A percentile compares a stretch with the other conserved stretches of the same genome.
Evolutionary conservation across 371 early-diverging fungal species (phyloP).

Genomic region (Haplosporangium sp.): DNA sequence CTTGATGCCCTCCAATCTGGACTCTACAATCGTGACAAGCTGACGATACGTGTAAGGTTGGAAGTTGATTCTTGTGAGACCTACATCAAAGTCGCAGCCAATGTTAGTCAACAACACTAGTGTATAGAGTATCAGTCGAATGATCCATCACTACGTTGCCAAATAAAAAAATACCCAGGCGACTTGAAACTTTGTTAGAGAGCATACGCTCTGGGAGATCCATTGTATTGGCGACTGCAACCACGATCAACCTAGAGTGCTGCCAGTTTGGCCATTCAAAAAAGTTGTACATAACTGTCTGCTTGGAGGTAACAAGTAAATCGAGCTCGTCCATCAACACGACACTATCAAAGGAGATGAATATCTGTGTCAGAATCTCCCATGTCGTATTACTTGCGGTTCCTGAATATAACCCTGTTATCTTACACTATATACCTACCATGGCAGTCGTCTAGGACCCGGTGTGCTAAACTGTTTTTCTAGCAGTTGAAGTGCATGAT

Average conservation of each 20-base stretch:
- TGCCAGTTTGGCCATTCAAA: constrained; percentile 96
- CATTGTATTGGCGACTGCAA: constrained; percentile 99
- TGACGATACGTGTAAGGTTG: constrained; percentile 90
- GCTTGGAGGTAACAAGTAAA: constrained; percentile 91
- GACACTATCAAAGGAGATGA: constrained; percentile 63
- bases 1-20: constrained; percentile 78
- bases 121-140: neutral
- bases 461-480: constrained; percentile 75
- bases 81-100: constrained; percentile 48
- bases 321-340: constrained; percentile 99
- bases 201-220: constrained; percentile 96
- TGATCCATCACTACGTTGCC: neutral
- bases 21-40: constrained; percentile 84
- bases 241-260: constrained; percentile 86
- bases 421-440: constrained; percentile 15
- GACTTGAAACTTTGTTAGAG: constrained; percentile 92
- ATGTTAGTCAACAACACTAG: constrained; percentile 15
- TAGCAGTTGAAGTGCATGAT: constrained; percentile 82
- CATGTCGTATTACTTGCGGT: too few relatives aligned
- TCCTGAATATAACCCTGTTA: neutral
- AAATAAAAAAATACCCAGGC: constrained; percentile 74
- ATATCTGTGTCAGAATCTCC: too few relatives aligned
- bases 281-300: constrained; percentile 97
- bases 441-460: constrained; percentile 46
- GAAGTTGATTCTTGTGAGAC: constrained; percentile 89